Evolutionary conservation across 106 monocot species (phyloP), one percentile per base, ranked within the genome.

Genomic region (Narthecium ossifragum): DNA sequence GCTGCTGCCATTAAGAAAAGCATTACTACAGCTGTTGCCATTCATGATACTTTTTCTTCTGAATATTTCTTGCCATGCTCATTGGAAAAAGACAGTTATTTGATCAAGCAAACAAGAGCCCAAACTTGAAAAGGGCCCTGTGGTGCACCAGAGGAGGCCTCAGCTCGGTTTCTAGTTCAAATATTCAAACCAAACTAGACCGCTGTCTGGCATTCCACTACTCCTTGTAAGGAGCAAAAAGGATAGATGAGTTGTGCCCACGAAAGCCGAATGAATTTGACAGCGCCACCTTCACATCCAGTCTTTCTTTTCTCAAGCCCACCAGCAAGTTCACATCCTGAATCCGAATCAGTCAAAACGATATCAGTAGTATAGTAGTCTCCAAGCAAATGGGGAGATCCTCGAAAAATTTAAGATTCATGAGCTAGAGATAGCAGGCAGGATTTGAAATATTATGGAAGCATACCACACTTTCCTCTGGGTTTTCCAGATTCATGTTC

Each of bases 401-500:
- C 11, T 37, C 11, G 36, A 6, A 37, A 5, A 37, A 37, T 11
- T 37, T 37, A 43, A 2, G 2, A 13, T 6, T 13, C 2, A 43
- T 10, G 1, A 43, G 18, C 2, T 20, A 23, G 24, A 51, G 22
- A 22, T 51, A 23, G 24, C 11, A 51, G 1, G 1, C 18, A 23
- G 4, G 26, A 51, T 7, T 0, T 23, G 6, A 51, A 23, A 23
- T 51, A 10, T 51, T 4, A 23, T 26, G 51, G 22, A 23, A 55
- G 59, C 69, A 15, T 86, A 96, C 94, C 80, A 96, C 75, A 68
- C 61, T 76, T 60, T 84, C 47, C 54, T 86, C 94, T 17, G 94
- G 94, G 46, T 90, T 90, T 43, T 96, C 94, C 43, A 96, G 79
- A 63, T 96, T 96, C 47, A 96, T 69, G 61, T 96, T 96, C 34